These are phyloP conservation scores for Beauveria rudraprayagi DNA, from an alignment of 2,329 filamentous ascomycete genomes.

Conservation along the genomic window DNA sequence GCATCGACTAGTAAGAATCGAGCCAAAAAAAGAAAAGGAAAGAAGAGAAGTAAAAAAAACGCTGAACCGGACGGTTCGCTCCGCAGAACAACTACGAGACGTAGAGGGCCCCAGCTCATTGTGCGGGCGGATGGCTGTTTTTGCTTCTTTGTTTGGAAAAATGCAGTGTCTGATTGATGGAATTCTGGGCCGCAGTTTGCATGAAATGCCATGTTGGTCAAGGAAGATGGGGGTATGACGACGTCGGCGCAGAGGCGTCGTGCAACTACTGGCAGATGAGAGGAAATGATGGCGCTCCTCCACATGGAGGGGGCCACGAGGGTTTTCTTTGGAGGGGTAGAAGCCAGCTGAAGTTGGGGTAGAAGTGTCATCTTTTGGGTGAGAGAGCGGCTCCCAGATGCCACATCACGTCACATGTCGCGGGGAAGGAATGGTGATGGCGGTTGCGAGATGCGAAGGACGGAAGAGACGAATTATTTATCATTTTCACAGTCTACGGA, in stretches of 20 bases:
- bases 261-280: not conserved
- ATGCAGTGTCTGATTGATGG: conserved; percentile 3
- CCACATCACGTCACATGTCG: too few relatives aligned
- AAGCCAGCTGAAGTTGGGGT: too few relatives aligned
- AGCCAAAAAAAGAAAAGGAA: not conserved
- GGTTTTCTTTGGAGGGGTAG: not conserved
- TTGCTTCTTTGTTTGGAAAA: not conserved
- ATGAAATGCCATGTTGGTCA: not conserved
- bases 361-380: too few relatives aligned
- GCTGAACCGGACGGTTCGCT: not conserved
- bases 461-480: too few relatives aligned
- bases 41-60: too few relatives aligned
- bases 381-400: too few relatives aligned
- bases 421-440: too few relatives aligned
- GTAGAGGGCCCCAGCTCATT: not conserved
- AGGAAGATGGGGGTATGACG: not conserved
- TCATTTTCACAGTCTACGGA: too few relatives aligned
- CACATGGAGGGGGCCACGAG: too few relatives aligned
- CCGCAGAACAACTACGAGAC: not conserved
- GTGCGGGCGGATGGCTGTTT: not conserved
- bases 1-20: not conserved
- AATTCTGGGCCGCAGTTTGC: not conserved
- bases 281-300: not conserved
- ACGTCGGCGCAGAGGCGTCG: not conserved
- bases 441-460: too few relatives aligned